phyloP scores from a whole-genome alignment of 73 alveolate genomes.

The Paramecium octaurelia region DNA sequence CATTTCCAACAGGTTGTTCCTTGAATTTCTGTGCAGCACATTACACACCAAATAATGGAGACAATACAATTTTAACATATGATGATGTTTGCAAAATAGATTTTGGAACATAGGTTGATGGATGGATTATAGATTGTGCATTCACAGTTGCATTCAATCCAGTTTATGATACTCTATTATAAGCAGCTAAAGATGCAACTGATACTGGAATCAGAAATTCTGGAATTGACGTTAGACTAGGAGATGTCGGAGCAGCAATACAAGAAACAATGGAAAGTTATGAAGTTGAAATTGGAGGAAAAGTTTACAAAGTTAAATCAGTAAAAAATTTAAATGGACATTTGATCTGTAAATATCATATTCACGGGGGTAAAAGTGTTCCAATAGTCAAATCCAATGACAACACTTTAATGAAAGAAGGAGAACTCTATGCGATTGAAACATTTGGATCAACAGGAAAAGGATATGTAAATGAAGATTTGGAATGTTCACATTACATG shows the following conservation, averaged over 20 bases:
- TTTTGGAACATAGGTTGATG: conserved; percentile 97
- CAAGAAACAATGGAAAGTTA: conserved; percentile 96
- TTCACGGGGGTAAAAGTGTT: conserved; percentile 98
- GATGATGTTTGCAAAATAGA: conserved; percentile 96
- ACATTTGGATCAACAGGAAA: conserved; percentile 98
- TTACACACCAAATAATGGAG: conserved; percentile 97
- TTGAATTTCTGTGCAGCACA: conserved; percentile 97
- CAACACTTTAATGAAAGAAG: conserved; percentile 93
- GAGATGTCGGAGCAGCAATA: conserved; percentile 96
- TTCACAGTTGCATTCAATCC: conserved; percentile 97
- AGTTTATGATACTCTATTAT: conserved; percentile 84
- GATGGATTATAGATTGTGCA: conserved; percentile 95
- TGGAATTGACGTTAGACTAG: conserved; percentile 96
- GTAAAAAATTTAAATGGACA: conserved; percentile 95
- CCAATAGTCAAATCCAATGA: conserved; percentile 93
- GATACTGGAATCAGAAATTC: conserved; percentile 92
- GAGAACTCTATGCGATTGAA: conserved; percentile 97
- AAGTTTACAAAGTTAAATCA: conserved; percentile 85
- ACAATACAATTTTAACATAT: conserved; percentile 72
- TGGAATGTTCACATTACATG: conserved; percentile 97
- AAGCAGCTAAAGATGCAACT: conserved; percentile 97
- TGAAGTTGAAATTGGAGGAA: conserved; percentile 93
- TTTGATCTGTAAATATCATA: conserved; percentile 86
- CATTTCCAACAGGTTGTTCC: conserved; percentile 96
- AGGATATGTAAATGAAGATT: conserved; percentile 89